These are phyloP conservation scores for Leishmania tropica DNA, from an alignment of 208 protist genomes.

Conservation along the genomic window DNA sequence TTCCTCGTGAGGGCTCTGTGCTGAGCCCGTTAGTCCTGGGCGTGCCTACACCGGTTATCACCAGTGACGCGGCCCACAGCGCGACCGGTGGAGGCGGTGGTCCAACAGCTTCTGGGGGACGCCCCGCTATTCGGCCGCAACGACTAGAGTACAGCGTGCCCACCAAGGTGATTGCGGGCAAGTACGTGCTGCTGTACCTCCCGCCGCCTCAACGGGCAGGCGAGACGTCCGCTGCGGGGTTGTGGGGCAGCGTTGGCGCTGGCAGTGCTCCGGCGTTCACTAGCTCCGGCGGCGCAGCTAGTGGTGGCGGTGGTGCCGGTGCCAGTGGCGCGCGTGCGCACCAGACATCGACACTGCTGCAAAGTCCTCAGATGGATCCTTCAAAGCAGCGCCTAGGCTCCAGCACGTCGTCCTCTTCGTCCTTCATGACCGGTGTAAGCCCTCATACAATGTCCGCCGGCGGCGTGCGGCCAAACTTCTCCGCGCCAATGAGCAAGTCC, in stretches of 20 bases:
- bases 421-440: slow-evolving; percentile 7
- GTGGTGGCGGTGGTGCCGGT: neutral
- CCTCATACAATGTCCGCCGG: slow-evolving; percentile 10
- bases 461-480: slow-evolving; percentile 14
- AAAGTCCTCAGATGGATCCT: slow-evolving; percentile 11
- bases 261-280: too few relatives aligned
- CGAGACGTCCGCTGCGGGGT: slow-evolving; percentile 7
- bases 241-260: slow-evolving; percentile 13
- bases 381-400: slow-evolving; percentile 17
- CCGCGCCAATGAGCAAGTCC: slow-evolving; percentile 13
- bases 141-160: slow-evolving; percentile 53
- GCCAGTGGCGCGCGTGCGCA: neutral
- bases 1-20: slow-evolving; percentile 5
- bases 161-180: slow-evolving; percentile 44
- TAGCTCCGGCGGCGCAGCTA: neutral
- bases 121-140: slow-evolving; percentile 4
- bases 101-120: neutral
- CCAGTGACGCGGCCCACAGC: neutral
- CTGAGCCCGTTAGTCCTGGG: slow-evolving; percentile 23
- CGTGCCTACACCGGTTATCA: neutral
- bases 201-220: slow-evolving; percentile 26
- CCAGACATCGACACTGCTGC: neutral
- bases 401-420: slow-evolving; percentile 8
- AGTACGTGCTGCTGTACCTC: slow-evolving; percentile 77
- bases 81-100: neutral